A percentile compares a stretch with the other conserved stretches of the same genome.
Evolutionary conservation across 2,329 filamentous ascomycete genomes (phyloP).

Genomic region (Aspergillus carbonarius): DNA sequence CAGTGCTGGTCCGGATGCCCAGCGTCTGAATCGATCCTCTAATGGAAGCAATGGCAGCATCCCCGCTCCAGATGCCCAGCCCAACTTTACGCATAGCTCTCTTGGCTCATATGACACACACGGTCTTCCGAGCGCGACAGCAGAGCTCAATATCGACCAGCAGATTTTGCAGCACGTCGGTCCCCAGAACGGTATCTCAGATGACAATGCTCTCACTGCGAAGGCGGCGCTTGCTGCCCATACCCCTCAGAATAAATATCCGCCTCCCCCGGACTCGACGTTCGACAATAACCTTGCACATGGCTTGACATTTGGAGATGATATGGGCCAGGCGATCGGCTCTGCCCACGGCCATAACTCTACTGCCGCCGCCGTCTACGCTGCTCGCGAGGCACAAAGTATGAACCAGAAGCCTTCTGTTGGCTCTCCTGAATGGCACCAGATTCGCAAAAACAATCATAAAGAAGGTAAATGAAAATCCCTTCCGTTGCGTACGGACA

Average conservation of each 20-base stretch:
- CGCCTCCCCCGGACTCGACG: conserved; percentile 41
- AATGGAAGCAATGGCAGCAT: conserved; percentile 43
- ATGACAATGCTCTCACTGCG: conserved; percentile 48
- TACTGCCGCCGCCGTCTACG: conserved; percentile 60
- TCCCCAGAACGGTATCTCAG: conserved; percentile 54
- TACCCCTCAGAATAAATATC: conserved; percentile 45
- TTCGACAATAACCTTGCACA: conserved; percentile 41
- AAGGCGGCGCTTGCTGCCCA: conserved; percentile 49
- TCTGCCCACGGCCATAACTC: conserved; percentile 47
- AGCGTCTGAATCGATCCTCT: conserved; percentile 43
- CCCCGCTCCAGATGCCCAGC: conserved; percentile 31
- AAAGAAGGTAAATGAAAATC: conserved; percentile 74
- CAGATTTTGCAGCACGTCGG: conserved; percentile 51
- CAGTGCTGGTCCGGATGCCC: conserved; percentile 39
- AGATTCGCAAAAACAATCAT: conserved; percentile 94
- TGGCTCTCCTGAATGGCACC: conserved; percentile 98
- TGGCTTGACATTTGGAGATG: conserved; percentile 39
- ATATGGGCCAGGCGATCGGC: conserved; percentile 41
- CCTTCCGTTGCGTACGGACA: conserved; percentile 12
- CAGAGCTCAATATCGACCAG: conserved; percentile 45
- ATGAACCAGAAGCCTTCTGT: conserved; percentile 74
- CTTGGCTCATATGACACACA: conserved; percentile 39
- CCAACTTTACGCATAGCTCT: conserved; percentile 35
- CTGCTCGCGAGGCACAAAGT: conserved; percentile 52
- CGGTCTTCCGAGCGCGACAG: conserved; percentile 36